phyloP scores from a whole-genome alignment of 2,329 filamentous ascomycete genomes.

The Ilyonectria mors-panacis region DNA sequence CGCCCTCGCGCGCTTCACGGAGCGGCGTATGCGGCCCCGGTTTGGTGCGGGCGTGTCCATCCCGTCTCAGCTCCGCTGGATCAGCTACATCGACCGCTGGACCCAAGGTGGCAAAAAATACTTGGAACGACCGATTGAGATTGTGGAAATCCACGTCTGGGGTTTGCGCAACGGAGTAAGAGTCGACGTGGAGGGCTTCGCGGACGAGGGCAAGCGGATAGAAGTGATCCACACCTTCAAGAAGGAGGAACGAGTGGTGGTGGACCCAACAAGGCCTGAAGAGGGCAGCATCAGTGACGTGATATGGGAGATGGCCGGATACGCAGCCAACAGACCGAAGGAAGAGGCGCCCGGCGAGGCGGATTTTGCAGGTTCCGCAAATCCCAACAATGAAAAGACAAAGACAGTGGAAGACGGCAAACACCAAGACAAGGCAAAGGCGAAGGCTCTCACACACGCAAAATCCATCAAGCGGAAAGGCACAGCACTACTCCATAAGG shows the following conservation, averaged over 20 bases:
- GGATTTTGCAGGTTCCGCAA: constrained; percentile 50
- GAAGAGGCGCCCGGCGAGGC: constrained; percentile 57
- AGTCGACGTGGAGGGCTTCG: constrained; percentile 86
- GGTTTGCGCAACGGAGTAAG: constrained; percentile 90
- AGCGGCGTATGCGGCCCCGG: constrained; percentile 87
- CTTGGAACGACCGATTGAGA: constrained; percentile 84
- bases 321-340: constrained; percentile 47
- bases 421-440: constrained; percentile 31
- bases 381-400: constrained; percentile 34
- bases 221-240: constrained; percentile 86
- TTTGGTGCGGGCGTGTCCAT: constrained; percentile 95
- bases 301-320: constrained; percentile 68
- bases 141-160: constrained; percentile 92
- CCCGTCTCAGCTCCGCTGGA: constrained; percentile 89
- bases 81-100: constrained; percentile 93
- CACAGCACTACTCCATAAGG: constrained; percentile 54
- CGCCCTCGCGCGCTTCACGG: constrained; percentile 75
- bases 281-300: constrained; percentile 65
- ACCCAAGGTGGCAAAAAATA: constrained; percentile 82
- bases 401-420: constrained; percentile 27
- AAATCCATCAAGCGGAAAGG: constrained; percentile 48
- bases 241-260: constrained; percentile 78
- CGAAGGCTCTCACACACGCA: constrained; percentile 32
- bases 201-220: constrained; percentile 91
- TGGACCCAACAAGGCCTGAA: constrained; percentile 70